Conservation (phyloP, 345 rosid species). For the Salix caprea region DNA sequence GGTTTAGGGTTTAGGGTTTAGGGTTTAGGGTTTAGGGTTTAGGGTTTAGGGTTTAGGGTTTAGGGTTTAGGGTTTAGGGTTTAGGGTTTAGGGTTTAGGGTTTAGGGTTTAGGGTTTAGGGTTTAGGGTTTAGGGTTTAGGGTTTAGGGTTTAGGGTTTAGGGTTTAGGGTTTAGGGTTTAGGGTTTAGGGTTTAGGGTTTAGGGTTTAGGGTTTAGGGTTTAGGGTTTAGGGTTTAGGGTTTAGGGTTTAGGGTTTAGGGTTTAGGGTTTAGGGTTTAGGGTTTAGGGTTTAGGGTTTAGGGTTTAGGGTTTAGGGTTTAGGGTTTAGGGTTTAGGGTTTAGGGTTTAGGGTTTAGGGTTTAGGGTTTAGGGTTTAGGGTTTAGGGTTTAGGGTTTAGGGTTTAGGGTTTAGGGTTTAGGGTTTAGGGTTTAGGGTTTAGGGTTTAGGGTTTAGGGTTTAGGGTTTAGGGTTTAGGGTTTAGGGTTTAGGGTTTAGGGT, state of each 20-base stretch:
- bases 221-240: constrained; percentile 9
- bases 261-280: neutral
- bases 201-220: constrained; percentile 6
- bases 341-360: constrained; percentile 18
- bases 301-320: constrained; percentile 17
- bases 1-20: constrained; percentile 3
- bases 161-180: constrained; percentile 14
- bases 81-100: constrained; percentile 7
- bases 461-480: constrained; percentile 8
- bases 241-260: neutral
- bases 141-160: constrained; percentile 8
- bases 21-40: constrained; percentile 10
- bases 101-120: constrained; percentile 6
- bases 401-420: constrained; percentile 6
- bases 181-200: constrained; percentile 17
- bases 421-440: constrained; percentile 10
- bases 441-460: constrained; percentile 11
- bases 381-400: constrained; percentile 13
- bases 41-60: constrained; percentile 9
- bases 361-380: constrained; percentile 12
- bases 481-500: constrained; percentile 10
- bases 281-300: constrained; percentile 3
- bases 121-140: constrained; percentile 9
- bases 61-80: constrained; percentile 6
- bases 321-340: constrained; percentile 12